Conservation (phyloP, 495 filamentous ascomycete species). For the Daldinia vernicosa region DNA sequence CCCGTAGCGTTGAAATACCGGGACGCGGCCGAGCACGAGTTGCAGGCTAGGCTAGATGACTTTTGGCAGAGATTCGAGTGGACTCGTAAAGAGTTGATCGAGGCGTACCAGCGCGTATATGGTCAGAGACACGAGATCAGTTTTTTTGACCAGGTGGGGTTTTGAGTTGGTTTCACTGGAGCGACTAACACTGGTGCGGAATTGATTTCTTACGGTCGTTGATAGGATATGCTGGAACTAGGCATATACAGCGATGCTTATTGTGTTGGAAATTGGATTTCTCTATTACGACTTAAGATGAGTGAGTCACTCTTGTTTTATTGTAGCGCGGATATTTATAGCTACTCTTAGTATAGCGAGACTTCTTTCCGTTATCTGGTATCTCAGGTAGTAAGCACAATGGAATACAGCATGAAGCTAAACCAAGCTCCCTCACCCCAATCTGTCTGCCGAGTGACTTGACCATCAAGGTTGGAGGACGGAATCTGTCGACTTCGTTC, state of each 20-base stretch:
- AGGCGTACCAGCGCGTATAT: background rate
- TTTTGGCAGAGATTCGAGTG: constrained; percentile 1
- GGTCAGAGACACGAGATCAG: background rate
- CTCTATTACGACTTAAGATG: background rate
- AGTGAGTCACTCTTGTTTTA: background rate
- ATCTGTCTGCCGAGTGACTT: constrained; percentile 4
- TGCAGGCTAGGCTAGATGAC: background rate
- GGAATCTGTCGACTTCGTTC: background rate
- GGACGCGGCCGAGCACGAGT: background rate
- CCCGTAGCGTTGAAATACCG: background rate
- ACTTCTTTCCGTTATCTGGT: background rate
- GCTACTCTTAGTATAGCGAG: background rate
- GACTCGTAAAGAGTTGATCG: background rate
- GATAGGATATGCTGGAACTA: background rate
- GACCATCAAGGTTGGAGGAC: constrained; percentile 32
- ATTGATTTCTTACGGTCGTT: background rate
- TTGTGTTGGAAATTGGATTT: background rate
- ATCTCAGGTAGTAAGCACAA: background rate
- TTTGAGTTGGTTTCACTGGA: too few species aligned
- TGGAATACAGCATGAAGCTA: background rate
- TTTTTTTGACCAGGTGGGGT: too few species aligned
- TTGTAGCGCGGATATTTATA: background rate
- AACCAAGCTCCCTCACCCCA: background rate
- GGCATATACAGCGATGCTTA: background rate
- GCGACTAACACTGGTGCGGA: background rate